Evolutionary conservation across 1,284 basidiomycete genomes (phyloP).

Genomic region (Hemileia vastatrix): DNA sequence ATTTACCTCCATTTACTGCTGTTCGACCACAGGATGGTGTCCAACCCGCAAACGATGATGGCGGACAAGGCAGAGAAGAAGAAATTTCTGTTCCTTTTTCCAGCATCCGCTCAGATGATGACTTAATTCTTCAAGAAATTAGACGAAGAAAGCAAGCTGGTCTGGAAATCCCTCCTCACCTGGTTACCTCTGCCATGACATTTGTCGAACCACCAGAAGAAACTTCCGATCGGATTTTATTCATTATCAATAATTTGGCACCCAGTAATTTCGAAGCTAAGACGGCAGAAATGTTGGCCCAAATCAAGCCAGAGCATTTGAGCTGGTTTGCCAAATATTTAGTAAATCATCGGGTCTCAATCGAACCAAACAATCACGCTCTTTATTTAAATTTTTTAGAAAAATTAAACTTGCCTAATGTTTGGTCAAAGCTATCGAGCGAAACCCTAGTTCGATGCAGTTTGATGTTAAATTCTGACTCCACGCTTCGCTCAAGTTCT

Average conservation of each 20-base stretch:
- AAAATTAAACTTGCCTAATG: conserved; percentile 57
- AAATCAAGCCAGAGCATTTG: conserved; percentile 70
- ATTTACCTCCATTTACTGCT: conserved; percentile 7
- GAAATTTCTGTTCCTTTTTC: conserved; percentile 4
- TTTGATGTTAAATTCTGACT: conserved; percentile 78
- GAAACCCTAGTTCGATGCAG: conserved; percentile 86
- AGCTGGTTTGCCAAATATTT: conserved; percentile 98
- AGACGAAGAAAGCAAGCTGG: conserved; percentile 8
- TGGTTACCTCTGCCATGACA: conserved; percentile 49
- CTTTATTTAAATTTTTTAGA: conserved; percentile 91
- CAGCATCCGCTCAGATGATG: conserved; percentile 17
- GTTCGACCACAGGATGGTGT: not conserved
- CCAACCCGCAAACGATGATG: conserved; percentile 1
- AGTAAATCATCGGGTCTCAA: conserved; percentile 87
- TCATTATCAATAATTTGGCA: conserved; percentile 96
- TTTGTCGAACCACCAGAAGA: conserved; percentile 70
- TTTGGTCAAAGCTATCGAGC: conserved; percentile 67
- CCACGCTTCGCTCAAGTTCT: conserved; percentile 69
- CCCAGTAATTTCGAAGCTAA: conserved; percentile 86
- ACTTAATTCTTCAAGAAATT: conserved; percentile 14
- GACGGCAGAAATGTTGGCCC: conserved; percentile 66
- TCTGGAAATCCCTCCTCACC: conserved; percentile 38
- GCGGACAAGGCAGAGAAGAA: not conserved
- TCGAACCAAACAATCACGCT: conserved; percentile 93
- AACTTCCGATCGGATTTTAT: conserved; percentile 84